A percentile compares a stretch with the other conserved stretches of the same genome.
Evolutionary conservation across 352 stramenopile genomes (phyloP).

Genomic region (Pythium oligandrum): DNA sequence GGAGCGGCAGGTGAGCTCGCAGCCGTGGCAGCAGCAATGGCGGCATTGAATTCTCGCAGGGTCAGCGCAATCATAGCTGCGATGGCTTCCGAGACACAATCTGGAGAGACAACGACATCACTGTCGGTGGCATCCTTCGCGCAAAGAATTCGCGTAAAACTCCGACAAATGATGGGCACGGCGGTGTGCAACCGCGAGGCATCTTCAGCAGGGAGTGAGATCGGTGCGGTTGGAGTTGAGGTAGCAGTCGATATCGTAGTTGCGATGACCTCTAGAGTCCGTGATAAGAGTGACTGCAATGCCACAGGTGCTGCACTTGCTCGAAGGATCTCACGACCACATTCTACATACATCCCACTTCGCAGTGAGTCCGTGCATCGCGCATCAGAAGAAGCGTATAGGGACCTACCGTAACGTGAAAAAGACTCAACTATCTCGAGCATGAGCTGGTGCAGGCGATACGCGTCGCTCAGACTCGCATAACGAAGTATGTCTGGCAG

Average conservation of each 20-base stretch:
- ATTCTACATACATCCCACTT: conserved; percentile 5
- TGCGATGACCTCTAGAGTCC: conserved; percentile 14
- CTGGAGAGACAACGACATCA: too few relatives aligned
- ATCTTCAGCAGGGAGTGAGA: conserved; percentile 24
- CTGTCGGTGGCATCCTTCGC: conserved; percentile 5
- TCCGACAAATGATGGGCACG: conserved; percentile 27
- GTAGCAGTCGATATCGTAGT: conserved; percentile 1
- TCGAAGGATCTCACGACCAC: conserved; percentile 14
- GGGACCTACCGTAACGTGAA: conserved; percentile 33
- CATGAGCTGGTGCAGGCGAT: conserved; percentile 27
- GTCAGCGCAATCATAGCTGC: conserved; percentile 34
- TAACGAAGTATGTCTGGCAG: background rate
- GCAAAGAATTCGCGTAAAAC: conserved; percentile 34
- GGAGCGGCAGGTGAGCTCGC: conserved; percentile 10
- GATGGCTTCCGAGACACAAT: conserved; percentile 3
- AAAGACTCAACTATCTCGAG: conserved; percentile 49
- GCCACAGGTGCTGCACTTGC: background rate
- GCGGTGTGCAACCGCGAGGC: conserved; percentile 22
- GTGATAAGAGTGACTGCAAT: background rate
- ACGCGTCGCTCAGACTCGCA: too few relatives aligned
- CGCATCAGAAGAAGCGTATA: too few relatives aligned
- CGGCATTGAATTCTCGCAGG: conserved; percentile 9
- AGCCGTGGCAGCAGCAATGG: conserved; percentile 17
- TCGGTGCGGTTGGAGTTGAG: conserved; percentile 12
- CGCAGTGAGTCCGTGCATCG: too few relatives aligned